Evolutionary conservation across 2,329 filamentous ascomycete species (phyloP).

Genomic region (Colletotrichum costaricense): DNA sequence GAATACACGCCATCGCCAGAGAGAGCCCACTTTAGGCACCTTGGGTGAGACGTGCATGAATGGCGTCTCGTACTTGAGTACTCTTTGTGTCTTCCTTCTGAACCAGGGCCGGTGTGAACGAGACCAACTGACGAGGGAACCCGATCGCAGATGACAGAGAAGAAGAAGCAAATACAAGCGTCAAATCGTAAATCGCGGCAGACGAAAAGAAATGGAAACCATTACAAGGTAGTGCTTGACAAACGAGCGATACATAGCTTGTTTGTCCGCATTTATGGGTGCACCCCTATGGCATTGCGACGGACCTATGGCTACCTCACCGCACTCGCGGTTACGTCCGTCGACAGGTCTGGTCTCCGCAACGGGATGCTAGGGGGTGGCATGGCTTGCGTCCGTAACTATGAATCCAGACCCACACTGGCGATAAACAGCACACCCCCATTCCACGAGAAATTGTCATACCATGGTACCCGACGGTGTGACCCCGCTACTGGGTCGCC

Average conservation of each 20-base stretch:
- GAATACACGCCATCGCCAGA: not conserved
- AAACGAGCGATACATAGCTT: not conserved
- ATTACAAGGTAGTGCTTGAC: not conserved
- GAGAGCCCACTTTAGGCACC: not conserved
- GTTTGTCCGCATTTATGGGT: not conserved
- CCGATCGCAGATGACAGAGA: conserved; percentile 3
- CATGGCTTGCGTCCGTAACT: conserved; percentile 25
- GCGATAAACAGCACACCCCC: not conserved
- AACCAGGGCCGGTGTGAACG: not conserved
- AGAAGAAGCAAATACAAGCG: not conserved
- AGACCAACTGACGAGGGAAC: not conserved
- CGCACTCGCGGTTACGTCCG: not conserved
- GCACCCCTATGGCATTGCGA: not conserved
- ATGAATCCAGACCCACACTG: not conserved
- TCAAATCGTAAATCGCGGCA: not conserved
- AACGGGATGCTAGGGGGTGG: not conserved
- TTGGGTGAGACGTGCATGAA: not conserved
- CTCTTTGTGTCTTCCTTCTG: not conserved
- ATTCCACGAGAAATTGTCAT: conserved; percentile 13
- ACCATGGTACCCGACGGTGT: not conserved
- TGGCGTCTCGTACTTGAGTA: not conserved
- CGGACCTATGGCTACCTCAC: not conserved
- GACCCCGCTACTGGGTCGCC: not conserved
- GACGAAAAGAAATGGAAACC: not conserved
- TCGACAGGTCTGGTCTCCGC: conserved; percentile 2